Evolutionary conservation across 371 early-diverging fungal species (phyloP).

Genomic region (Rhizopus stolonifer): DNA sequence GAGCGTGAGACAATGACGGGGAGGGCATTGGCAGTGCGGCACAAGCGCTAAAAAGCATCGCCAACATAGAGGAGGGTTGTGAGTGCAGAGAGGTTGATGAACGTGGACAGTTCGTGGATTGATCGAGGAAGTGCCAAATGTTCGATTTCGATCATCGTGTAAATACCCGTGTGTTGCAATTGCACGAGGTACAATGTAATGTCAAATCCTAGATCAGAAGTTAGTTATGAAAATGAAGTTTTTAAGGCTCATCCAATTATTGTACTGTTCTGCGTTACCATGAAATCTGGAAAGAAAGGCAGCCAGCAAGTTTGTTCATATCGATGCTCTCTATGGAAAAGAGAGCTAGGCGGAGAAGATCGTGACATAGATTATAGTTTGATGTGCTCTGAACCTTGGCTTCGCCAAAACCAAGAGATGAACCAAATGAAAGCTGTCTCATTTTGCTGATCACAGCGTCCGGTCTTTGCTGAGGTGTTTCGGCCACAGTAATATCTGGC

Average conservation of each 20-base stretch:
- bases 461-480: constrained; percentile 12
- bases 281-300: constrained; percentile 15
- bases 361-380: constrained; percentile 18
- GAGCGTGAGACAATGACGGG: not conserved
- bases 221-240: too few relatives aligned
- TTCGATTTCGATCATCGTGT: not conserved
- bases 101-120: not conserved
- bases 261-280: constrained; percentile 5
- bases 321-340: constrained; percentile 35
- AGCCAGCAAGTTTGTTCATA: constrained; percentile 22
- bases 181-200: not conserved
- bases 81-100: not conserved
- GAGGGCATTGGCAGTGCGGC: not conserved
- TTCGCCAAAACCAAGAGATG: constrained; percentile 9
- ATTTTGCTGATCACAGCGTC: constrained; percentile 19
- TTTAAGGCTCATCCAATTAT: too few relatives aligned
- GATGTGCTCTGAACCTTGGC: constrained; percentile 2
- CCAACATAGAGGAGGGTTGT: not conserved
- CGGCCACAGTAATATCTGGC: constrained; percentile 11
- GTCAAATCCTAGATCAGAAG: not conserved
- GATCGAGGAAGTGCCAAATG: not conserved
- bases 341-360: constrained; percentile 23
- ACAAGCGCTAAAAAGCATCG: not conserved
- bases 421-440: constrained; percentile 2
- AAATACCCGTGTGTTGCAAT: not conserved